Evolutionary conservation across 345 rosid genomes (phyloP).

Genomic region (Microcos paniculata): DNA sequence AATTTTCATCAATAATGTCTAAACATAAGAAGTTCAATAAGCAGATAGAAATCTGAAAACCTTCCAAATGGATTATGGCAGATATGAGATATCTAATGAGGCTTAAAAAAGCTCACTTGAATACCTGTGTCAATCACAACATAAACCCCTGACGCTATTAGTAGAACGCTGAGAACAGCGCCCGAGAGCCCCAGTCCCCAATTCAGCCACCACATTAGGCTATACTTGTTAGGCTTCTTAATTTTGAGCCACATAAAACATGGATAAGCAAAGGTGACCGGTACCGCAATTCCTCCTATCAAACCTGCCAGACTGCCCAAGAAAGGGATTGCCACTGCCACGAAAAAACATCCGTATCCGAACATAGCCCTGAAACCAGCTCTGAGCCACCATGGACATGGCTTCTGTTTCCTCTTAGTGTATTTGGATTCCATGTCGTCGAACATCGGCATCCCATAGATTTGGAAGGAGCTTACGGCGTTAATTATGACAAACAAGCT

Average conservation of each 20-base stretch:
- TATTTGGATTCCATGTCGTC: slow-evolving; percentile 50
- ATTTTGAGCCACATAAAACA: slow-evolving; percentile 64
- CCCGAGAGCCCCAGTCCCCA: slow-evolving; percentile 54
- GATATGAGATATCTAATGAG: slow-evolving; percentile 9
- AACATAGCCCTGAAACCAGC: slow-evolving; percentile 34
- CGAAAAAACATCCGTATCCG: slow-evolving; percentile 36
- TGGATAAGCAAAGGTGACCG: slow-evolving; percentile 55
- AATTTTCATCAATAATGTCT: not conserved
- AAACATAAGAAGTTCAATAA: not conserved
- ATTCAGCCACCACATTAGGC: slow-evolving; percentile 49
- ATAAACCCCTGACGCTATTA: slow-evolving; percentile 43
- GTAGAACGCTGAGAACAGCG: slow-evolving; percentile 35
- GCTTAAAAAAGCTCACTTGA: slow-evolving; percentile 52
- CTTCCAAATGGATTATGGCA: not conserved
- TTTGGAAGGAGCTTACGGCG: slow-evolving; percentile 54
- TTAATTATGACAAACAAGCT: slow-evolving; percentile 46
- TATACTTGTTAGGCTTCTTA: slow-evolving; percentile 36
- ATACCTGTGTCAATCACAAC: slow-evolving; percentile 47
- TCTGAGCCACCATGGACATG: slow-evolving; percentile 52
- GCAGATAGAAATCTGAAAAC: not conserved
- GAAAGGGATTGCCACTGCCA: slow-evolving; percentile 54
- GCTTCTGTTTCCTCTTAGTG: slow-evolving; percentile 34
- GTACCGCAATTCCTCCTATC: slow-evolving; percentile 52
- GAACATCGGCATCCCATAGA: slow-evolving; percentile 56
- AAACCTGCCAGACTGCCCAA: slow-evolving; percentile 49